These are phyloP conservation scores for Rutidosis leptorrhynchoides DNA, from an alignment of 129 eudicot species.

Conservation along the genomic window DNA sequence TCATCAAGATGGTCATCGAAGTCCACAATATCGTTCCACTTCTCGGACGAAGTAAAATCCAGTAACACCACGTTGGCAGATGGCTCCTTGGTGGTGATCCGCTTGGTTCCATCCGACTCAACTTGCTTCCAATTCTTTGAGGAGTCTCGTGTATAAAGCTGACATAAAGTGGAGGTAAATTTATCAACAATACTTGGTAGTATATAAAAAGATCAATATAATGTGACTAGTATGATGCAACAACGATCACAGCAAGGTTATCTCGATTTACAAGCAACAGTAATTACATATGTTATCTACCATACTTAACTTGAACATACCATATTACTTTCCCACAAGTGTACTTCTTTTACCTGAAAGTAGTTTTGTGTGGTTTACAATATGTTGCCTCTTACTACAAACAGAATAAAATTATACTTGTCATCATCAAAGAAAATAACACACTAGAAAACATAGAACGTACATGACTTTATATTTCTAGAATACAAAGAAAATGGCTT, in stretches of 20 bases:
- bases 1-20: conserved; percentile 97
- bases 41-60: conserved; percentile 70
- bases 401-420: neutral
- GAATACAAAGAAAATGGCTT: conserved; percentile 14
- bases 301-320: conserved; percentile 1
- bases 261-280: neutral
- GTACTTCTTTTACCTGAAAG: neutral
- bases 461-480: neutral
- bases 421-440: conserved; percentile 1
- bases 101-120: conserved; percentile 53
- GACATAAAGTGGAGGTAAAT: conserved; percentile 11
- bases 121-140: conserved; percentile 72
- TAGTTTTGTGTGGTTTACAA: neutral
- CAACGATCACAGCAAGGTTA: neutral
- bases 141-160: conserved; percentile 79
- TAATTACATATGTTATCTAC: too few species aligned
- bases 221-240: neutral
- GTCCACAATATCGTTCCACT: conserved; percentile 65
- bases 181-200: too few species aligned
- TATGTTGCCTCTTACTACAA: neutral
- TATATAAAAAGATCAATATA: neutral
- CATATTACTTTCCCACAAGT: neutral
- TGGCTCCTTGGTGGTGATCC: conserved; percentile 67
- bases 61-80: conserved; percentile 68
- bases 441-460: neutral